Percentiles rank a stretch among this genome's conserved stretches.
phyloP scores from a whole-genome alignment of 768 basidiomycete species.

The Kwoniella europaea region DNA sequence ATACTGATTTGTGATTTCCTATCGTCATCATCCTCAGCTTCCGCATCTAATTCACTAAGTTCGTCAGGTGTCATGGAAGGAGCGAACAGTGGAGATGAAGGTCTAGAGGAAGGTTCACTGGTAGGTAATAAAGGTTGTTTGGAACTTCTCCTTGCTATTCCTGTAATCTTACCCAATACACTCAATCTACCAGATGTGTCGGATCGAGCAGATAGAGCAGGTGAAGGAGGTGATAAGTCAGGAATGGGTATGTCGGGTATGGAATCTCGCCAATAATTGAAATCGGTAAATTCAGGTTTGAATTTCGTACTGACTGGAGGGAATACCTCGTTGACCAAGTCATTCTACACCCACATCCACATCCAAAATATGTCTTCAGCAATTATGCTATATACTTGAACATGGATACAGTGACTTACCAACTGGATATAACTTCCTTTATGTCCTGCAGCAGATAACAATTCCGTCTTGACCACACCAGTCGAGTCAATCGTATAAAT shows the following conservation, averaged over 20 bases:
- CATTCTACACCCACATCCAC: conserved; percentile 62
- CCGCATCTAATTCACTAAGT: conserved; percentile 52
- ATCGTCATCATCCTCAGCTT: conserved; percentile 30
- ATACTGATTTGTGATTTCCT: conserved; percentile 73
- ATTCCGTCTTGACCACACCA: conserved; percentile 95
- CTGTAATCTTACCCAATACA: conserved; percentile 57
- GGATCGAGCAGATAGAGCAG: conserved; percentile 89
- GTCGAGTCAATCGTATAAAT: conserved; percentile 95
- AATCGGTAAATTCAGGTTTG: conserved; percentile 88
- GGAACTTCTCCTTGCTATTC: conserved; percentile 53
- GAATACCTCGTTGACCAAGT: conserved; percentile 99
- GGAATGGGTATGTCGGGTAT: conserved; percentile 71
- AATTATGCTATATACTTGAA: too few relatives aligned
- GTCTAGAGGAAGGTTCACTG: conserved; percentile 59
- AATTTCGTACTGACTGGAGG: conserved; percentile 90
- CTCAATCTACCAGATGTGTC: conserved; percentile 64
- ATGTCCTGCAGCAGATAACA: conserved; percentile 94
- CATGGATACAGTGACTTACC: conserved; percentile 54
- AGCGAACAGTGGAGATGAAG: conserved; percentile 71
- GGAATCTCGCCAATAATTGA: conserved; percentile 91
- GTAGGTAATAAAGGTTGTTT: conserved; percentile 47
- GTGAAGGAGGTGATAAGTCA: conserved; percentile 75
- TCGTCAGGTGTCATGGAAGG: conserved; percentile 67
- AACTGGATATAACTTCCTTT: conserved; percentile 98
- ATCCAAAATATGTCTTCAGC: conserved; percentile 5